Base-by-base conservation (phyloP, 1,284 basidiomycete genomes). In the Ceratobasidium sp. region DNA sequence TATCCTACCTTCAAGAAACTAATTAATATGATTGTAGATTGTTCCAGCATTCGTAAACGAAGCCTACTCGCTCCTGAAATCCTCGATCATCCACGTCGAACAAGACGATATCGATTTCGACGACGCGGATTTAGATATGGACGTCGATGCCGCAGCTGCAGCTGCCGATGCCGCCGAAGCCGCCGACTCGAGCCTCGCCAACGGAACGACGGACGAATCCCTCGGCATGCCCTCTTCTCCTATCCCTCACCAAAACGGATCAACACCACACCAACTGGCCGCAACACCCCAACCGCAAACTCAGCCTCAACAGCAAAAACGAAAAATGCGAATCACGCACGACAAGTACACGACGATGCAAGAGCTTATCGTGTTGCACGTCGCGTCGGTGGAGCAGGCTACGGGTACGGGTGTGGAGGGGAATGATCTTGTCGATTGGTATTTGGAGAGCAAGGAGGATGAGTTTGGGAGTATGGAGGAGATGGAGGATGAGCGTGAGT, bases 81-180 rank as follows among this genome's bases (percentile, higher is more conserved):
- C 99, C 85, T 99, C 97, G 1, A 99, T 99, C 86, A 99, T 99
- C 83, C 98, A 99, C 83, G 97, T 99, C 81, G 98, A 99, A 85
- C 97, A 99, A 86, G 98, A 99, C 84, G 97, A 99, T 83, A 94
- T 99, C 83, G 96, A 97, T 84, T 95, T 99, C 83, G 97, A 99
- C 83, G 96, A 98, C 80, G 97, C 98, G 82, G 83, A 85, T 77
- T 49, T 85, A 83, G 77, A 84, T 55, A 79, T 89, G 67, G 87
- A 89, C 68, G 85, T 33, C 33, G 33, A 33, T 33, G 33, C 87
- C 83, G 77, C 85, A 81, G 82, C 84, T 83, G 82, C 82, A 80
- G 84, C 82, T 78, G 83, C 64, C 26, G 81, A 79, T 49, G 81
- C 79, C 42, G 66, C 85, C 82, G 79, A 85, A 82, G 80, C 83